phyloP scores from a whole-genome alignment of 139 green algal genomes.

The Axilococcus clingmanii region DNA sequence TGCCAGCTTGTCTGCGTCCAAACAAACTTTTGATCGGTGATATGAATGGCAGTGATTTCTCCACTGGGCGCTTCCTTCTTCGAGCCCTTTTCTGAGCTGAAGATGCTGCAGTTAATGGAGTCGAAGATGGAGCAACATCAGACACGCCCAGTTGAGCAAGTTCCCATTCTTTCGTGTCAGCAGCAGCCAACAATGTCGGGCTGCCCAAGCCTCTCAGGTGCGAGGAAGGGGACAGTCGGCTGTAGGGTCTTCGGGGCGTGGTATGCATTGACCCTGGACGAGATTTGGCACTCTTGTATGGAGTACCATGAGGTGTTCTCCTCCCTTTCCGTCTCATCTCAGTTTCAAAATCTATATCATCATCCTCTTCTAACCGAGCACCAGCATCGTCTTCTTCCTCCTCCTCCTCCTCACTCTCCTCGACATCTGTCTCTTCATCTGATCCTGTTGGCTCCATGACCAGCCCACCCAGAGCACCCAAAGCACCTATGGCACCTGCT shows the following conservation, averaged over 20 bases:
- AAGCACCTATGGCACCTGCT: not conserved
- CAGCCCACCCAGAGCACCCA: not conserved
- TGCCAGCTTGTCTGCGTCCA: constrained; percentile 5
- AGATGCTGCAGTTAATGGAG: too few relatives aligned
- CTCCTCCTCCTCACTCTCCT: constrained; percentile 9
- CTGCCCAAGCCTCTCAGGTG: too few relatives aligned
- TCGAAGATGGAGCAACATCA: too few relatives aligned
- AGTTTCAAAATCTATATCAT: constrained; percentile 15
- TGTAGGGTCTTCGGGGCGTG: too few relatives aligned
- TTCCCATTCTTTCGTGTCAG: too few relatives aligned
- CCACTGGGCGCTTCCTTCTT: too few relatives aligned
- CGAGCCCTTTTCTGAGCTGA: too few relatives aligned
- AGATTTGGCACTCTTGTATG: constrained; percentile 3
- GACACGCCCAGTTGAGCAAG: too few relatives aligned
- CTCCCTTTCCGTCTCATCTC: not conserved
- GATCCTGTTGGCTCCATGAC: not conserved
- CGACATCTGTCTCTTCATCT: not conserved
- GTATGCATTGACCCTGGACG: constrained; percentile 6
- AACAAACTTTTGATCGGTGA: constrained; percentile 36
- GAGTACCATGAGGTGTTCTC: constrained; percentile 15
- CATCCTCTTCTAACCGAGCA: constrained; percentile 5
- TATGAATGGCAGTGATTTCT: too few relatives aligned
- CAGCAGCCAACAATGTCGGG: too few relatives aligned
- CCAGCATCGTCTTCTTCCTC: constrained; percentile 10
- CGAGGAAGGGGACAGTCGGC: too few relatives aligned